phyloP scores from a whole-genome alignment of 176 grass and related monocot species.

The Avena atlantica region DNA sequence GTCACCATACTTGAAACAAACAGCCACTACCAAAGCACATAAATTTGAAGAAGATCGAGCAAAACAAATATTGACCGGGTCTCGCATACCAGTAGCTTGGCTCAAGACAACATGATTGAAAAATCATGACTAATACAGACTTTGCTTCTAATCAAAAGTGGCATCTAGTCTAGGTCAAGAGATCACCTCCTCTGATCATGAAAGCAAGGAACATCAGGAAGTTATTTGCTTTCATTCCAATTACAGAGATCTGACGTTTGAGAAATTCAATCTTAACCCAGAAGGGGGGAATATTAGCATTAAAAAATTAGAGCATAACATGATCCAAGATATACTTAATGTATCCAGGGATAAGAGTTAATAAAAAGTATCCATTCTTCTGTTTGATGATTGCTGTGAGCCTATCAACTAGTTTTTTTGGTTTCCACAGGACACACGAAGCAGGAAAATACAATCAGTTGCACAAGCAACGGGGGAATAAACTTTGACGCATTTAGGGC shows the following conservation, averaged over 20 bases:
- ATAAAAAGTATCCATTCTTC: not conserved
- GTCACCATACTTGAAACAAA: slow-evolving; percentile 37
- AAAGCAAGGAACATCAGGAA: slow-evolving; percentile 4
- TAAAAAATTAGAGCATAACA: not conserved
- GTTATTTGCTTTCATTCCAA: not conserved
- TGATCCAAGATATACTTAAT: not conserved
- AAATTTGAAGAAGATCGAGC: not conserved
- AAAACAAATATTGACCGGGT: slow-evolving; percentile 25
- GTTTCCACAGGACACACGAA: not conserved
- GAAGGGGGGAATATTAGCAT: not conserved
- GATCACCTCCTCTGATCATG: not conserved
- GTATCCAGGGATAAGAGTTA: not conserved
- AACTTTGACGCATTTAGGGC: not conserved
- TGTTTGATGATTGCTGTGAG: not conserved
- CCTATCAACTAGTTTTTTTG: no score
- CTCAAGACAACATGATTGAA: not conserved
- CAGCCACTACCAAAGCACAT: slow-evolving; percentile 22
- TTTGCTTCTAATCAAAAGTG: not conserved
- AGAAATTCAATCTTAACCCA: not conserved
- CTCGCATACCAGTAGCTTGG: not conserved
- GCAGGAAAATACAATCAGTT: not conserved
- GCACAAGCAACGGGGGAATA: not conserved
- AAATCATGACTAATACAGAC: not conserved
- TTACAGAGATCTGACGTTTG: slow-evolving; percentile 17
- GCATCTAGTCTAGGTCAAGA: not conserved